Conservation (phyloP, 2,329 filamentous ascomycete genomes). For the Phoma sp. region DNA sequence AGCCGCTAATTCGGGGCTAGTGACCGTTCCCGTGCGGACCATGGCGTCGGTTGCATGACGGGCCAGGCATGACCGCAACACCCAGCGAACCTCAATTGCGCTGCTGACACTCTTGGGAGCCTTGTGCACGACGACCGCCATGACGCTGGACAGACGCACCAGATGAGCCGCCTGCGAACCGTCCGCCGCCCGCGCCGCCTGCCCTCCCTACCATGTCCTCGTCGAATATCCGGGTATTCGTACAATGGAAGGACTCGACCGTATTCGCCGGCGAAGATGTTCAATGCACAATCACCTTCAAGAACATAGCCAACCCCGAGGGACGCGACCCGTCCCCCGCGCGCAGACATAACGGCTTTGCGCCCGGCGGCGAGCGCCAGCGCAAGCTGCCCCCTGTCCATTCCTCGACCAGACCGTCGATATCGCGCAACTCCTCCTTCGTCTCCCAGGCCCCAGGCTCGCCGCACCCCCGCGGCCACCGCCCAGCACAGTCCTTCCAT, state of each 20-base stretch:
- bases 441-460: conserved; percentile 38
- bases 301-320: conserved; percentile 72
- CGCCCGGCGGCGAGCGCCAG: conserved; percentile 46
- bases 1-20: conserved; percentile 1
- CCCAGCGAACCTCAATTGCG: conserved; percentile 12
- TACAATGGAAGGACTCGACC: conserved; percentile 91
- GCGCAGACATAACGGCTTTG: conserved; percentile 47
- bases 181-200: conserved; percentile 36
- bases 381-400: conserved; percentile 49
- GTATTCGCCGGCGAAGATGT: conserved; percentile 97
- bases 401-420: conserved; percentile 45
- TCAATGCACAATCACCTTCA: conserved; percentile 95
- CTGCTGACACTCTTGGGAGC: conserved; percentile 7
- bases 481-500: conserved; percentile 70
- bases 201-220: conserved; percentile 44
- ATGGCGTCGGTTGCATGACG: conserved; percentile 18
- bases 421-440: conserved; percentile 48
- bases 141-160: conserved; percentile 35
- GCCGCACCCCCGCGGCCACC: conserved; percentile 63
- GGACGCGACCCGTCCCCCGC: conserved; percentile 41
- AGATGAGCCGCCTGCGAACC: conserved; percentile 41
- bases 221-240: conserved; percentile 88
- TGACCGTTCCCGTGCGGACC: conserved; percentile 16
- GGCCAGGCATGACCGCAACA: conserved; percentile 10
- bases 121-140: conserved; percentile 29